These are phyloP conservation scores for Suhomyces ambrosiae DNA, from an alignment of 1,139 yeast genomes.

Conservation along the genomic window DNA sequence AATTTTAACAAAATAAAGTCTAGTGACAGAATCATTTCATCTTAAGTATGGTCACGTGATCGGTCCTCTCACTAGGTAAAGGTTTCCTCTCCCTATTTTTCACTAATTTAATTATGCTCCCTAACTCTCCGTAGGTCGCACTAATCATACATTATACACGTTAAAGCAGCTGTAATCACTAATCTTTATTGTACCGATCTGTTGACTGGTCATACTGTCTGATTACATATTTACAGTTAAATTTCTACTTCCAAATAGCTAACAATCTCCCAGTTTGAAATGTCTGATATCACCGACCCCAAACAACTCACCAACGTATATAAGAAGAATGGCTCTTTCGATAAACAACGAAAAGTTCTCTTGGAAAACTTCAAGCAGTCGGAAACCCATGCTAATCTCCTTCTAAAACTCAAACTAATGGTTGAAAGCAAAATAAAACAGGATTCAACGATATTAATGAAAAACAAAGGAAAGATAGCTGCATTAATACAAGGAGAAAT, in stretches of 20 bases:
- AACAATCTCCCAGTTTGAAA: neutral
- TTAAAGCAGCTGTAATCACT: too few species aligned
- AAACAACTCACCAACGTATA: slow-evolving; percentile 45
- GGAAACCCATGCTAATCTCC: slow-evolving; percentile 45
- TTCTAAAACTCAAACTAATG: slow-evolving; percentile 44
- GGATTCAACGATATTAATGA: slow-evolving; percentile 51
- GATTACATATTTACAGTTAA: too few species aligned
- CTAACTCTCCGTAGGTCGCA: too few species aligned
- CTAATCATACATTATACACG: too few species aligned
- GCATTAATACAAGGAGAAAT: slow-evolving; percentile 57
- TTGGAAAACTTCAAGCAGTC: slow-evolving; percentile 48
- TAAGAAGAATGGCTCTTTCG: slow-evolving; percentile 56
- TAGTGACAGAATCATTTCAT: too few species aligned
- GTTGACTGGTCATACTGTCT: too few species aligned
- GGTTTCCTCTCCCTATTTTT: too few species aligned
- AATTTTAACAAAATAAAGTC: too few species aligned
- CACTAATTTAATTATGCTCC: too few species aligned
- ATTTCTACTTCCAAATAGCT: neutral
- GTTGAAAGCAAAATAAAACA: slow-evolving; percentile 50
- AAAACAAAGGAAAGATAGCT: slow-evolving; percentile 54
- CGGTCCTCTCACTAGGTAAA: too few species aligned
- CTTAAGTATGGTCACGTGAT: too few species aligned
- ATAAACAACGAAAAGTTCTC: slow-evolving; percentile 45
- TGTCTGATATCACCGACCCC: slow-evolving; percentile 29
- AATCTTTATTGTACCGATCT: too few species aligned